Percentiles rank a stretch among this genome's conserved stretches.
Conservation (phyloP, 139 green algal genomes). For the Chlamydomonas sphaeroides region DNA sequence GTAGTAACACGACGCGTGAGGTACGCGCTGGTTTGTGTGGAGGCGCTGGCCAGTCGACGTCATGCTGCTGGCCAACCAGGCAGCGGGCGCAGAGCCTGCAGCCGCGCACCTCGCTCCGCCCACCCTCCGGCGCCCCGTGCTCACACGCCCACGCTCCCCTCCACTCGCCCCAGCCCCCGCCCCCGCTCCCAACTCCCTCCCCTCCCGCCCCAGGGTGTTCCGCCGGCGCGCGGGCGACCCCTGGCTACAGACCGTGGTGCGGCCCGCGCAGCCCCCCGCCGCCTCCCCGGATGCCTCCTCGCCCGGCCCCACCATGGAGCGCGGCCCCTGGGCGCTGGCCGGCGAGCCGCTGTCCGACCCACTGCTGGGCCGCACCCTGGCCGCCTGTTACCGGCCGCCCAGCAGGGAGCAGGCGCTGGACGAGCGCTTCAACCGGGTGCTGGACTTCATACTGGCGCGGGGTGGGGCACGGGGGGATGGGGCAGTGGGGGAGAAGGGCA, state of each 20-base stretch:
- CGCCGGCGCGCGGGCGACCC: constrained; percentile 7
- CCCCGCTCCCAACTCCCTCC: too few relatives aligned
- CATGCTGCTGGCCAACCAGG: too few relatives aligned
- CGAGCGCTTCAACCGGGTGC: constrained; percentile 45
- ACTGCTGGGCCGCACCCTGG: constrained; percentile 53
- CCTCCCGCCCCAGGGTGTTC: constrained; percentile 18
- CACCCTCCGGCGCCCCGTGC: too few relatives aligned
- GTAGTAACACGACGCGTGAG: too few relatives aligned
- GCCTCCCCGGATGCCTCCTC: not conserved
- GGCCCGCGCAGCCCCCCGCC: not conserved
- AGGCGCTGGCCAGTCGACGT: too few relatives aligned
- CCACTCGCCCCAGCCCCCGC: not conserved
- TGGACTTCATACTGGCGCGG: constrained; percentile 54
- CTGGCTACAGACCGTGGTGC: constrained; percentile 56
- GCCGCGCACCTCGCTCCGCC: too few relatives aligned
- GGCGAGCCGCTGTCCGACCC: constrained; percentile 68
- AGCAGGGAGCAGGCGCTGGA: constrained; percentile 49
- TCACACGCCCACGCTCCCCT: too few relatives aligned
- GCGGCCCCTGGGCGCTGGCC: constrained; percentile 53
- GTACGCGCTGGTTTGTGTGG: too few relatives aligned
- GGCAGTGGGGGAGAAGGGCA: not conserved
- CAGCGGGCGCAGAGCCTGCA: too few relatives aligned
- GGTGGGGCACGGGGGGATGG: not conserved
- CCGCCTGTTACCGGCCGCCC: constrained; percentile 22
- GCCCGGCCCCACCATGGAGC: constrained; percentile 15